phyloP scores from a whole-genome alignment of 2,329 filamentous ascomycete species.

The Calonectria pseudoturangicola region DNA sequence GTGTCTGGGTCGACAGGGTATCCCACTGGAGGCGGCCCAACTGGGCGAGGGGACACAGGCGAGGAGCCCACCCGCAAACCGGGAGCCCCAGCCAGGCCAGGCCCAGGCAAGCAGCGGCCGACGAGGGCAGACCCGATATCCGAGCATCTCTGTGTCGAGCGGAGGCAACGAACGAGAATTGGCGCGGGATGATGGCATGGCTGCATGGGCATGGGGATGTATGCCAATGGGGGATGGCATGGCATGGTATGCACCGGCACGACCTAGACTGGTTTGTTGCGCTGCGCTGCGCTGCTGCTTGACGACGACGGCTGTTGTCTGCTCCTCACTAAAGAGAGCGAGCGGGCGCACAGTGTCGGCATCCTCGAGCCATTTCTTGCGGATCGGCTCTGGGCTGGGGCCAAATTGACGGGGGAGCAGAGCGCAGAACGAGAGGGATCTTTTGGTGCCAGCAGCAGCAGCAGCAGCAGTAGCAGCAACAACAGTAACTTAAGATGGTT shows the following conservation, averaged over 20 bases:
- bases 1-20: slow-evolving; percentile 31
- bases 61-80: slow-evolving; percentile 30
- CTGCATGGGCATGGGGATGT: slow-evolving; percentile 15
- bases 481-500: slow-evolving; percentile 23
- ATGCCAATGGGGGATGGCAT: slow-evolving; percentile 15
- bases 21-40: slow-evolving; percentile 38
- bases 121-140: slow-evolving; percentile 32
- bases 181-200: slow-evolving; percentile 35
- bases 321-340: slow-evolving; percentile 18
- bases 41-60: slow-evolving; percentile 24
- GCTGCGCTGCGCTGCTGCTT: not conserved
- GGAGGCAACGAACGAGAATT: slow-evolving; percentile 30
- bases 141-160: slow-evolving; percentile 24
- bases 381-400: slow-evolving; percentile 33
- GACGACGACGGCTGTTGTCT: slow-evolving; percentile 1
- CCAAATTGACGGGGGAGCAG: slow-evolving; percentile 23
- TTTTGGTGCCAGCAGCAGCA: slow-evolving; percentile 16
- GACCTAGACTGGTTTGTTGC: not conserved
- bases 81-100: slow-evolving; percentile 27
- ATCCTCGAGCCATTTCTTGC: slow-evolving; percentile 38
- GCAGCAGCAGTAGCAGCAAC: not conserved
- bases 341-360: slow-evolving; percentile 33
- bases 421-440: slow-evolving; percentile 17
- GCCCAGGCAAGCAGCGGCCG: slow-evolving; percentile 14
- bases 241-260: slow-evolving; percentile 21